Conservation (phyloP, 371 early-diverging fungal species). For the Choanephora cucurbitarum region DNA sequence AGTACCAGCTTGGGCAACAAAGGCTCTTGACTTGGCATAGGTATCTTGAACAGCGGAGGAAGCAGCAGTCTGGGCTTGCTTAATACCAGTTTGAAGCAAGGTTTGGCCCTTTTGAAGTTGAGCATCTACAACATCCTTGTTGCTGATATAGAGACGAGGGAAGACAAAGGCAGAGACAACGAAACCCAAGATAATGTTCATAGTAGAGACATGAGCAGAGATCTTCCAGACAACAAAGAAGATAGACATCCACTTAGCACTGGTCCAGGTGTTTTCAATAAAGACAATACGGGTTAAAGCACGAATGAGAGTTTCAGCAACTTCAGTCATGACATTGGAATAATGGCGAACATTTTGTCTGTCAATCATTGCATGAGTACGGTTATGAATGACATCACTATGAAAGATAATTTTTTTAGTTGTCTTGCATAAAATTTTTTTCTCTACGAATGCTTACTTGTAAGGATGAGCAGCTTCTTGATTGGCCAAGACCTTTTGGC, state of each 20-base stretch:
- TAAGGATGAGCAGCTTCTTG: constrained; percentile 39
- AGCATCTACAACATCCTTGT: constrained; percentile 47
- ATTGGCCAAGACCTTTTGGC: constrained; percentile 32
- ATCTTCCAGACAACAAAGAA: constrained; percentile 43
- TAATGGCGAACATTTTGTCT: constrained; percentile 32
- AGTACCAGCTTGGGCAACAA: constrained; percentile 30
- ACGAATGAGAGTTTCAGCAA: constrained; percentile 39
- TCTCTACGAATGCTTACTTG: no score
- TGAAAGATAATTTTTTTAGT: not conserved
- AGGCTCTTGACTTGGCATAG: constrained; percentile 26
- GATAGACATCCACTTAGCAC: constrained; percentile 41
- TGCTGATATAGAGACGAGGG: constrained; percentile 42
- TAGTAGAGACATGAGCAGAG: constrained; percentile 40
- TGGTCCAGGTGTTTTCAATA: constrained; percentile 41
- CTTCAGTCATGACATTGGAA: constrained; percentile 30
- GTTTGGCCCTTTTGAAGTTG: constrained; percentile 43
- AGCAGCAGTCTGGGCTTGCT: constrained; percentile 25
- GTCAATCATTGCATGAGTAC: constrained; percentile 23
- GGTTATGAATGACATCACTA: constrained; percentile 34
- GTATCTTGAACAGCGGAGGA: constrained; percentile 19
- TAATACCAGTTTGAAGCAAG: constrained; percentile 20
- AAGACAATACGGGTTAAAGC: constrained; percentile 46
- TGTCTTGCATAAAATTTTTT: no score
- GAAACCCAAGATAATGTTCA: constrained; percentile 27
- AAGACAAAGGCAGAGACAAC: constrained; percentile 38